Percentiles rank a stretch among this genome's conserved stretches.
phyloP scores from a whole-genome alignment of 768 basidiomycete genomes.

The Psilocybe azurescens region DNA sequence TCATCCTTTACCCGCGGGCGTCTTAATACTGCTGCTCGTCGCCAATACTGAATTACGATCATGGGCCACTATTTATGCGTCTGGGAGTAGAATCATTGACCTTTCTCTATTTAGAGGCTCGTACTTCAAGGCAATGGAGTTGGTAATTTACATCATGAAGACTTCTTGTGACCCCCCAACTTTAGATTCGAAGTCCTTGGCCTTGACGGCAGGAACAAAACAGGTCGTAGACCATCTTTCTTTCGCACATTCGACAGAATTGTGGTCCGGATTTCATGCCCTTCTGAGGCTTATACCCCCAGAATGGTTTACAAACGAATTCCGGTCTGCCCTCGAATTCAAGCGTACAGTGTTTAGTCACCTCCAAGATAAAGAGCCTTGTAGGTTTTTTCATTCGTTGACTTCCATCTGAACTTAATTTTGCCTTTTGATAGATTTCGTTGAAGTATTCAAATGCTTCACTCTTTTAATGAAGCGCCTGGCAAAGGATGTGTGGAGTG shows the following conservation, averaged over 20 bases:
- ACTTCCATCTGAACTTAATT: slow-evolving; percentile 30
- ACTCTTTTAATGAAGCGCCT: slow-evolving; percentile 64
- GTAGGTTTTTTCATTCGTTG: slow-evolving; percentile 41
- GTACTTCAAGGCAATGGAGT: slow-evolving; percentile 51
- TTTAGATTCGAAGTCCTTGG: neutral
- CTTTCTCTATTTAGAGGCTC: slow-evolving; percentile 49
- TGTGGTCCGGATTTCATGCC: slow-evolving; percentile 56
- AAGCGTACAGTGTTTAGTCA: slow-evolving; percentile 64
- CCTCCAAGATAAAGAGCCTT: slow-evolving; percentile 19
- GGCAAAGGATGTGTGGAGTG: slow-evolving; percentile 64
- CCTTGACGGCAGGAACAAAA: slow-evolving; percentile 16
- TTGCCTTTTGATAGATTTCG: slow-evolving; percentile 54
- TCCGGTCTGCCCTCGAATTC: slow-evolving; percentile 44
- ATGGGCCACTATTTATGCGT: slow-evolving; percentile 61
- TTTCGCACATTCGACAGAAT: slow-evolving; percentile 28
- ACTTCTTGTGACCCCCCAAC: neutral
- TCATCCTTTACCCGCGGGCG: slow-evolving; percentile 61
- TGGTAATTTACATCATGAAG: slow-evolving; percentile 40
- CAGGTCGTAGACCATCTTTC: slow-evolving; percentile 38
- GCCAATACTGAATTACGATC: slow-evolving; percentile 52
- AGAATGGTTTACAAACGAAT: slow-evolving; percentile 38
- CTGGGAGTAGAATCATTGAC: slow-evolving; percentile 51
- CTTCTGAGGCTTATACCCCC: slow-evolving; percentile 62
- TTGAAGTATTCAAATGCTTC: slow-evolving; percentile 61
- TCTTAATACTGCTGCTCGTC: slow-evolving; percentile 64